phyloP scores from a whole-genome alignment of 2,329 filamentous ascomycete genomes.

The Harringtonia lauricola region DNA sequence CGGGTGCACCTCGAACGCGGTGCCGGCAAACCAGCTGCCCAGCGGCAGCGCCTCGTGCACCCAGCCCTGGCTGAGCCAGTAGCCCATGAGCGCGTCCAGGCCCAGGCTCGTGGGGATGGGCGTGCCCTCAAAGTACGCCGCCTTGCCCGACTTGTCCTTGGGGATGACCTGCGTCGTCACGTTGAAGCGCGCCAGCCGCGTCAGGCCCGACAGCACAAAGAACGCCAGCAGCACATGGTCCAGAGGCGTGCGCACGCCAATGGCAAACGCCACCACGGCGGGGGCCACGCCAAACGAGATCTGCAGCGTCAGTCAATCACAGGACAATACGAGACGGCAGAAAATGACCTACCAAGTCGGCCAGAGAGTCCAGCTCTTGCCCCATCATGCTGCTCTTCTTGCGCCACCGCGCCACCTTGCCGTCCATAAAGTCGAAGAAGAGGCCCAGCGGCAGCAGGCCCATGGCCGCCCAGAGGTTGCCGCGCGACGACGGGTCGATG shows the following conservation, averaged over 20 bases:
- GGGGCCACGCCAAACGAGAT: conserved; percentile 93
- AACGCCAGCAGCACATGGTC: conserved; percentile 74
- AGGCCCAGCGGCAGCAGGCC: conserved; percentile 83
- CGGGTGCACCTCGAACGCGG: conserved; percentile 73
- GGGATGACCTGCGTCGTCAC: conserved; percentile 83
- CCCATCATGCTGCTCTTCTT: conserved; percentile 97
- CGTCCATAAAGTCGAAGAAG: conserved; percentile 98
- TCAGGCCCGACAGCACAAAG: conserved; percentile 91
- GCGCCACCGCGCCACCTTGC: conserved; percentile 90
- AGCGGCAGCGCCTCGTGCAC: conserved; percentile 67
- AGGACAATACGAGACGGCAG: too few species aligned
- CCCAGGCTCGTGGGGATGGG: conserved; percentile 85
- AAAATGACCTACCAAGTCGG: conserved; percentile 62
- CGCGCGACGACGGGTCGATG: conserved; percentile 53
- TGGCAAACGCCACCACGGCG: conserved; percentile 74
- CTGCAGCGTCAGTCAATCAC: conserved; percentile 39
- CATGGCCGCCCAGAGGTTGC: conserved; percentile 72
- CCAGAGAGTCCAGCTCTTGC: conserved; percentile 90
- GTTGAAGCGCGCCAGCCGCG: conserved; percentile 91
- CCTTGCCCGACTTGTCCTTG: conserved; percentile 86
- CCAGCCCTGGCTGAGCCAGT: conserved; percentile 76
- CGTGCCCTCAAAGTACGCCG: conserved; percentile 91
- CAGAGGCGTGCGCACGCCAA: conserved; percentile 73
- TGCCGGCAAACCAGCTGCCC: conserved; percentile 57
- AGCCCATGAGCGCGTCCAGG: conserved; percentile 76